Percentiles rank a stretch among this genome's conserved stretches.
These are phyloP conservation scores for Naganishia albida DNA, from an alignment of 1,284 basidiomycete genomes.

Conservation along the genomic window DNA sequence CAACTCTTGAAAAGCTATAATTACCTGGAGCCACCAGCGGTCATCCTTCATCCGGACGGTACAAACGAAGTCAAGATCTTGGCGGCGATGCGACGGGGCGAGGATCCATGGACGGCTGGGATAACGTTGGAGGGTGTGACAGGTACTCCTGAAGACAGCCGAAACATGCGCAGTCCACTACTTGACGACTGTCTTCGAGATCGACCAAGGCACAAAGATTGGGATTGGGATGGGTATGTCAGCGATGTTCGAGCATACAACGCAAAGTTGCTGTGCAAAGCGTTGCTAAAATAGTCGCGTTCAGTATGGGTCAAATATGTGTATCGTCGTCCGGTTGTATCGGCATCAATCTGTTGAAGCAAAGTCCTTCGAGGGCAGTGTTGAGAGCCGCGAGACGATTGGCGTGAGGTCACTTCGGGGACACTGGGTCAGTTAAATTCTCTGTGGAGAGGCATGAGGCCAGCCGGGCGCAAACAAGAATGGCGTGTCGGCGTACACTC, in stretches of 20 bases:
- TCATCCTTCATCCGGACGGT: slow-evolving; percentile 11
- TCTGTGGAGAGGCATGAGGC: no score
- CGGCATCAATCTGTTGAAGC: no score
- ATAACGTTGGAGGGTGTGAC: neutral
- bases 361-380: no score
- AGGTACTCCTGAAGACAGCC: no score
- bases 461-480: no score
- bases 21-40: slow-evolving; percentile 5
- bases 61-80: slow-evolving; percentile 2
- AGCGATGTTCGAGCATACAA: slow-evolving; percentile 1
- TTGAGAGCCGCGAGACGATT: no score
- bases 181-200: neutral
- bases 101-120: slow-evolving; percentile 7
- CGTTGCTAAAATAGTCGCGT: slow-evolving; percentile 1
- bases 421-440: no score
- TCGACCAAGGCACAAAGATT: neutral
- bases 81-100: slow-evolving; percentile 6
- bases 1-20: slow-evolving; percentile 9
- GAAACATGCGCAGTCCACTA: neutral
- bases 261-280: slow-evolving; percentile 11
- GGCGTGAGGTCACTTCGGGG: no score
- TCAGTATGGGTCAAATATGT: no score
- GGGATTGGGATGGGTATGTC: slow-evolving; percentile 8
- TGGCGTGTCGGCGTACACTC: no score
- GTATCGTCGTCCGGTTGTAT: no score